Base-by-base conservation (phyloP, 345 rosid species). In the Acer negundo region DNA sequence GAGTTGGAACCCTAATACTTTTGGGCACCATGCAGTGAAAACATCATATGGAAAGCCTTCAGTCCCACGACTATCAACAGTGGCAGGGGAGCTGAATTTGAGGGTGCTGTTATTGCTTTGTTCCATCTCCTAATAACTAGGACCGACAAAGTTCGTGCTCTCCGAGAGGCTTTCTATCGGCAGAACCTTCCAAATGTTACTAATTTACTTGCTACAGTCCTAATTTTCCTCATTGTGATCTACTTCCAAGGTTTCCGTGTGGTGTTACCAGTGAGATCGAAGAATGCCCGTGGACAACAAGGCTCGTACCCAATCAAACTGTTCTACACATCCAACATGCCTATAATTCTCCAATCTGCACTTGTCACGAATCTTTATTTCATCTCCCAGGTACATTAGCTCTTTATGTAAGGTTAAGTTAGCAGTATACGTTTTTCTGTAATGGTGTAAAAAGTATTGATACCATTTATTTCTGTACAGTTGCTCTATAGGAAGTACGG, bases 321-420 rank as follows among this genome's bases (percentile, higher is more conserved):
- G 69, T 91, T 89, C 78, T 91, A 91, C 85, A 91, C 95, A 75
- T 91, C 93, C 16, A 91, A 90, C 87, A 91, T 91, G 95, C 95
- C 95, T 26, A 91, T 90, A 82, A 91, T 91, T 84, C 84, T 90
- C 58, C 95, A 91, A 56, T 91, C 95, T 71, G 93, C 95, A 31
- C 93, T 91, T 76, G 93, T 91, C 62, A 77, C 95, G 44, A 90
- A 88, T 81, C 87, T 90, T 35, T 92, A 84, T 81, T 90, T 92
- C 80, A 86, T 92, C 84, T 90, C 94, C 69, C 96, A 91, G 90
- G 94, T 88, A 77, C 63, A 46, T 19, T 31, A 31, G 35, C 71
- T 59, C 20, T 79, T 2, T 31, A 24, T 40, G 6, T 0, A 15
- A 42, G 22, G 62, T 20, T 44, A 22, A 65, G 15, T 61, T 15